Conservation (phyloP, 140 eudicot genomes). For the Flaveria floridana region DNA sequence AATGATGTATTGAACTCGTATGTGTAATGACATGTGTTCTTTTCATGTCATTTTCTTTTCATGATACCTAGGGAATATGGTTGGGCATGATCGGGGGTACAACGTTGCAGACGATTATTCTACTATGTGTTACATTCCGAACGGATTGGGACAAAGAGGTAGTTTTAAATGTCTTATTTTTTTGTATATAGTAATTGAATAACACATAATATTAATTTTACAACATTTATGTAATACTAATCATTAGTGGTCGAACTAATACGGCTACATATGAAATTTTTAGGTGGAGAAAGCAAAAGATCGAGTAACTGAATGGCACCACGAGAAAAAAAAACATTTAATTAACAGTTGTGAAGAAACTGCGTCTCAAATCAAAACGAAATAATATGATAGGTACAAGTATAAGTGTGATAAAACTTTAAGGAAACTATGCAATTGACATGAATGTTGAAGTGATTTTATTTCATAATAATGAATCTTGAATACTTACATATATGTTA, state of each 20-base stretch:
- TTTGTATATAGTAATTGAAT: not conserved
- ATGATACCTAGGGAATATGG: conserved; percentile 42
- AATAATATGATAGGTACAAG: too few species aligned
- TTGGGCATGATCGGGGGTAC: conserved; percentile 44
- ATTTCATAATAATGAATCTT: too few species aligned
- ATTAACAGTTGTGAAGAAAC: not conserved
- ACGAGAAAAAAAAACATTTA: not conserved
- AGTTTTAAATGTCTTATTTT: not conserved
- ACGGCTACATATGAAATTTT: not conserved
- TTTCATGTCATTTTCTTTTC: too few species aligned
- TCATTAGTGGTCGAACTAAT: too few species aligned
- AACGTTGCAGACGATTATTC: conserved; percentile 38
- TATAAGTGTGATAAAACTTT: too few species aligned
- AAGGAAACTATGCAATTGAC: too few species aligned
- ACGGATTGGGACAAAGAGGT: conserved; percentile 46
- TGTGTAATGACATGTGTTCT: not conserved
- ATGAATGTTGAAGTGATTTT: too few species aligned
- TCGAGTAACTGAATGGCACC: not conserved
- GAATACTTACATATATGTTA: not conserved
- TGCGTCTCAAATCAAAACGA: not conserved
- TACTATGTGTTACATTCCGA: conserved; percentile 35
- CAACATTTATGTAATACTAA: not conserved
- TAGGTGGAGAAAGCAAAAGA: conserved; percentile 23
- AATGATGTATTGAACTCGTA: not conserved
- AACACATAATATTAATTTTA: not conserved